phyloP scores from a whole-genome alignment of 495 filamentous ascomycete genomes.

The Xylaria acuta region DNA sequence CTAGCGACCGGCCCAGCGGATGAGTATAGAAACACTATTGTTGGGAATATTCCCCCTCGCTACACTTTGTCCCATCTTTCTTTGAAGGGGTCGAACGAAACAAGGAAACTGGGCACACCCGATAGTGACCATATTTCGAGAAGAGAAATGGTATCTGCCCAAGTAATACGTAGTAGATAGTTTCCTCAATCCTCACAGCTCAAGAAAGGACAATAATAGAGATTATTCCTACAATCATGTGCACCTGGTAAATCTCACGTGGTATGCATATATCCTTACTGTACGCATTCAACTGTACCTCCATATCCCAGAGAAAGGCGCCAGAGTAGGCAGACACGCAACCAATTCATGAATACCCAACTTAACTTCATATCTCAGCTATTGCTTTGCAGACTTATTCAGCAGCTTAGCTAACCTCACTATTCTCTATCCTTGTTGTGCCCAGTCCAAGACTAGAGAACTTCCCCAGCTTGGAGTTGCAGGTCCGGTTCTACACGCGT shows the following conservation, averaged over 20 bases:
- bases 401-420: background rate
- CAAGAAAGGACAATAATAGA: background rate
- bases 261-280: background rate
- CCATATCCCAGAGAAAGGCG: background rate
- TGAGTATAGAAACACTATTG: slow-evolving; percentile 4
- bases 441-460: background rate
- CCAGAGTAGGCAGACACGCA: background rate
- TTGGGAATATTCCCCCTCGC: background rate
- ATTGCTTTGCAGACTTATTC: background rate
- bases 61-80: background rate
- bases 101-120: background rate
- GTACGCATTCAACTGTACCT: background rate
- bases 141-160: background rate
- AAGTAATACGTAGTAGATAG: background rate
- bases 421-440: slow-evolving; percentile 1
- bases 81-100: background rate
- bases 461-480: background rate
- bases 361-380: background rate
- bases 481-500: background rate
- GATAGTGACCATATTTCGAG: background rate
- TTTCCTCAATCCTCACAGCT: background rate
- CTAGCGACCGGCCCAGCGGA: slow-evolving; percentile 38
- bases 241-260: background rate
- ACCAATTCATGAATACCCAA: background rate
- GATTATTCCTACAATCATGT: background rate